Conservation (phyloP, 352 stramenopile genomes). For the Globisporangium splendens region DNA sequence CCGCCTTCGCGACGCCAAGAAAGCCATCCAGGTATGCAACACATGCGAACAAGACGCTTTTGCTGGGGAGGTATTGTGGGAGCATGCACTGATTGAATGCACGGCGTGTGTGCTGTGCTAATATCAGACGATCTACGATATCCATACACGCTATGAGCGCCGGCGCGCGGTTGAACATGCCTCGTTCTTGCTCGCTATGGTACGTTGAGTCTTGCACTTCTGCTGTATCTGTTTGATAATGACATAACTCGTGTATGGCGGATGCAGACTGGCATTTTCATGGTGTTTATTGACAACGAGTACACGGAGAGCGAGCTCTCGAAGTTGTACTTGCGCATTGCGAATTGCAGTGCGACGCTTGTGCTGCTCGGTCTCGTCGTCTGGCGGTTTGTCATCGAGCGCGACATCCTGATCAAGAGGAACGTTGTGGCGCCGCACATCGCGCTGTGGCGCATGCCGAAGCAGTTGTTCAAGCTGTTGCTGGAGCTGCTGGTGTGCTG, state of each 20-base stretch:
- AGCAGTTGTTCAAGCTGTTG: constrained; percentile 33
- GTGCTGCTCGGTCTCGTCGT: constrained; percentile 47
- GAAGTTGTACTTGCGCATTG: constrained; percentile 38
- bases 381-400: constrained; percentile 51
- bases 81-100: too few species aligned
- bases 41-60: too few species aligned
- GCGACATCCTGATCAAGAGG: constrained; percentile 57
- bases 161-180: constrained; percentile 59
- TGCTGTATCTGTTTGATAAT: neutral
- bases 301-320: constrained; percentile 27
- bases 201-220: constrained; percentile 8
- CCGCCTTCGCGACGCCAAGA: constrained; percentile 49
- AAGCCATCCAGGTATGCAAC: constrained; percentile 39
- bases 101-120: neutral
- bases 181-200: constrained; percentile 52
- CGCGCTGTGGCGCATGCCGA: constrained; percentile 46
- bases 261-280: constrained; percentile 39
- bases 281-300: constrained; percentile 74
- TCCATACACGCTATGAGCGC: constrained; percentile 61
- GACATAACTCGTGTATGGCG: neutral
- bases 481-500: constrained; percentile 47
- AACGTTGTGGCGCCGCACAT: constrained; percentile 56
- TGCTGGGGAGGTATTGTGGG: neutral
- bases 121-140: constrained; percentile 49
- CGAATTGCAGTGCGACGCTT: constrained; percentile 41